Evolutionary conservation across 495 filamentous ascomycete genomes (phyloP).

Genomic region (Sabuloglossum arenarium): DNA sequence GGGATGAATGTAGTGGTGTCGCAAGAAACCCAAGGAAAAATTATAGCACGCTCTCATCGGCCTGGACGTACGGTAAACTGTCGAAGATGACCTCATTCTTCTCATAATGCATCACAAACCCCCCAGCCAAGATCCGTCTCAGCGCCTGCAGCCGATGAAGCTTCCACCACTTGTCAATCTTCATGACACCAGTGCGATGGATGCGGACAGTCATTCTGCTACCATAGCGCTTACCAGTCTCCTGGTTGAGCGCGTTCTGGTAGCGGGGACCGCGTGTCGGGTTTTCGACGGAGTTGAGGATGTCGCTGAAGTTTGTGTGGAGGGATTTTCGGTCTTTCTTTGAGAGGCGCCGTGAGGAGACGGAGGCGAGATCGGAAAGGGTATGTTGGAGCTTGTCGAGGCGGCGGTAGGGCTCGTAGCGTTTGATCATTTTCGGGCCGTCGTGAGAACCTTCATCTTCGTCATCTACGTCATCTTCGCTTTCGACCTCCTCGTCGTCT

Average conservation of each 20-base stretch:
- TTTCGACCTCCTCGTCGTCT: constrained; percentile 31
- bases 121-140: constrained; percentile 55
- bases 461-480: constrained; percentile 30
- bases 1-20: no score
- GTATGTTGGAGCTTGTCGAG: constrained; percentile 23
- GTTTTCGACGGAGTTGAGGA: constrained; percentile 65
- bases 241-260: constrained; percentile 48
- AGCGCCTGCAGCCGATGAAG: constrained; percentile 56
- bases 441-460: constrained; percentile 17
- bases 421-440: constrained; percentile 35
- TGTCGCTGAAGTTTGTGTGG: constrained; percentile 59
- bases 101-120: constrained; percentile 63
- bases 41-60: neutral
- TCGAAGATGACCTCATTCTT: constrained; percentile 63
- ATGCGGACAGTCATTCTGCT: constrained; percentile 59
- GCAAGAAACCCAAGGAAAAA: neutral
- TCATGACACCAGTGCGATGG: constrained; percentile 46
- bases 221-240: constrained; percentile 52
- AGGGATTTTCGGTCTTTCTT: constrained; percentile 63
- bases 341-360: constrained; percentile 49
- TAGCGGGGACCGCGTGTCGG: constrained; percentile 52
- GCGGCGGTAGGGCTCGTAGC: constrained; percentile 20
- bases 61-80: constrained; percentile 32
- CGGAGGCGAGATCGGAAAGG: constrained; percentile 30
- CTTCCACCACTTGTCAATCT: constrained; percentile 85